Evolutionary conservation across 257 asterid genomes (phyloP).

Genomic region (Nicotiana tomentosiformis): DNA sequence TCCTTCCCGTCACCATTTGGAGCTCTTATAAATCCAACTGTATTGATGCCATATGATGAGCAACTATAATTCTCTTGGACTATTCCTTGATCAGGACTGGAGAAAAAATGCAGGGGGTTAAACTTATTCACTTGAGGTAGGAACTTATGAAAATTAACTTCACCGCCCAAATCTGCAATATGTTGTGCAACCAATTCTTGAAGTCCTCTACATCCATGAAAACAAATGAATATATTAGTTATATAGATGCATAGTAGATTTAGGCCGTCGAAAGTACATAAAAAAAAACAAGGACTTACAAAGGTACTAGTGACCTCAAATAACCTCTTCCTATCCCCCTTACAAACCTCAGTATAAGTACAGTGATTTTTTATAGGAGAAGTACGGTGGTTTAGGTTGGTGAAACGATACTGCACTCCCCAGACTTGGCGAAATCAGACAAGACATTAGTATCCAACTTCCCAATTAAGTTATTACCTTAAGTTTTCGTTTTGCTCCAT

Average conservation of each 20-base stretch:
- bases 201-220: constrained; percentile 49
- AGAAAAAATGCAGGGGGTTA: constrained; percentile 71
- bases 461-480: neutral
- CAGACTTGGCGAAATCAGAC: neutral
- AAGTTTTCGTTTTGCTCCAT: neutral
- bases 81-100: constrained; percentile 54
- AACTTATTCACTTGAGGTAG: constrained; percentile 45
- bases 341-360: neutral
- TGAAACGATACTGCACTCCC: neutral
- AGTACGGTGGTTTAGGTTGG: neutral
- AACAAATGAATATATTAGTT: constrained; percentile 3
- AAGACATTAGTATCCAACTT: neutral
- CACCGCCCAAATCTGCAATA: constrained; percentile 71
- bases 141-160: constrained; percentile 75
- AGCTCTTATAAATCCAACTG: constrained; percentile 89
- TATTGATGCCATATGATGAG: constrained; percentile 61
- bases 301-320: neutral
- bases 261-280: neutral
- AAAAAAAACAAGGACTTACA: neutral
- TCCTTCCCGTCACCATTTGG: constrained; percentile 95
- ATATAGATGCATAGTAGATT: neutral
- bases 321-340: neutral
- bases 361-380: neutral
- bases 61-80: constrained; percentile 52
- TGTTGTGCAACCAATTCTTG: constrained; percentile 57